Percentiles rank a stretch among this genome's conserved stretches.
phyloP scores from a whole-genome alignment of 2,329 filamentous ascomycete species.

The Pyricularia sp. region DNA sequence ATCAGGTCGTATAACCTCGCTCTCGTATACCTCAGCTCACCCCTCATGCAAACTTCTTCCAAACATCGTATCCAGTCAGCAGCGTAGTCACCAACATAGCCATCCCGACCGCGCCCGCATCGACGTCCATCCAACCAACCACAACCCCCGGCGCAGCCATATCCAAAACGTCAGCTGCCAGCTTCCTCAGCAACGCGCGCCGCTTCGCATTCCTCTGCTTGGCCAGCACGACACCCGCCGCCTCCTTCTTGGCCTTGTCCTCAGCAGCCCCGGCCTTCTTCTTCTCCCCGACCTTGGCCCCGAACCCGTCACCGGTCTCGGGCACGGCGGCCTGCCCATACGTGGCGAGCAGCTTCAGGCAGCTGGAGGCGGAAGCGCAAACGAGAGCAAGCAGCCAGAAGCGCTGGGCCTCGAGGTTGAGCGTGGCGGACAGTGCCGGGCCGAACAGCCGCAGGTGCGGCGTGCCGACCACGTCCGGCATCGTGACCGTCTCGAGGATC shows the following conservation, averaged over 20 bases:
- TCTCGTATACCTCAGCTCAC: background rate
- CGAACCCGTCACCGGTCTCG: constrained; percentile 18
- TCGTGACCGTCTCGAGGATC: constrained; percentile 54
- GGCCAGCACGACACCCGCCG: constrained; percentile 9
- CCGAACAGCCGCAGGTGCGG: constrained; percentile 42
- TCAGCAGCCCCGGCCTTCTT: constrained; percentile 21
- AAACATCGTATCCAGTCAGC: constrained; percentile 50
- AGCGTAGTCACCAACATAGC: constrained; percentile 54
- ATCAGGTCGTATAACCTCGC: background rate
- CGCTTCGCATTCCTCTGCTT: constrained; percentile 11
- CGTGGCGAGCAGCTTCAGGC: constrained; percentile 30
- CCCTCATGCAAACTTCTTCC: constrained; percentile 37
- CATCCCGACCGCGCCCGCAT: constrained; percentile 41
- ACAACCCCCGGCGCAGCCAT: constrained; percentile 49
- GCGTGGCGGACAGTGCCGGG: constrained; percentile 29
- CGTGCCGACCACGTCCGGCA: constrained; percentile 41
- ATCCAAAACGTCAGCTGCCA: constrained; percentile 51
- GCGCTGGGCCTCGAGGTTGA: constrained; percentile 53
- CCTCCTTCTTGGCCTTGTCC: constrained; percentile 22
- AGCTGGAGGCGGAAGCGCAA: constrained; percentile 35
- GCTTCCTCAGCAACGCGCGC: constrained; percentile 10
- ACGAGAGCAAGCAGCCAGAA: constrained; percentile 60
- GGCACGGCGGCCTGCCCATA: constrained; percentile 26
- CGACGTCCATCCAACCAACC: constrained; percentile 49
- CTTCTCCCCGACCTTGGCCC: constrained; percentile 18